phyloP scores from a whole-genome alignment of 1,284 basidiomycete species.

The Marasmius fiardii region DNA sequence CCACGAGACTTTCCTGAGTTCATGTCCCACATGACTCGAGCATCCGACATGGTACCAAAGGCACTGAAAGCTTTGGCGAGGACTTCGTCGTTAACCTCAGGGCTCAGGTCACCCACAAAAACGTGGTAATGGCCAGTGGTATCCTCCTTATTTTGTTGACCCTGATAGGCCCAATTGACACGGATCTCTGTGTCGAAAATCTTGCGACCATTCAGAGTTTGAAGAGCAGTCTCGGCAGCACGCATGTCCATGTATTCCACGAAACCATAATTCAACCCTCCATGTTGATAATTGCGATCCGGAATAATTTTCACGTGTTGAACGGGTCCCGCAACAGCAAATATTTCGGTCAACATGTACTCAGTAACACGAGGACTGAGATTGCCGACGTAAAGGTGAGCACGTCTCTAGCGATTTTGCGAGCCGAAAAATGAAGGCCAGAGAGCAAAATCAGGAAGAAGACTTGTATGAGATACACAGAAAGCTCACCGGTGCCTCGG shows the following conservation, averaged over 20 bases:
- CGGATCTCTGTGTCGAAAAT: slow-evolving; percentile 98
- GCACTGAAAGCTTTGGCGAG: slow-evolving; percentile 93
- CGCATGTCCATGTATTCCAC: slow-evolving; percentile 98
- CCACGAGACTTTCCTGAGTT: slow-evolving; percentile 97
- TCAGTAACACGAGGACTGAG: slow-evolving; percentile 90
- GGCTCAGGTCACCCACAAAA: slow-evolving; percentile 96
- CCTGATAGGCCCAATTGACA: slow-evolving; percentile 98
- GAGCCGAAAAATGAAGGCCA: slow-evolving; percentile 19
- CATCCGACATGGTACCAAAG: slow-evolving; percentile 94
- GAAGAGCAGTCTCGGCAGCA: slow-evolving; percentile 93
- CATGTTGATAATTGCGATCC: slow-evolving; percentile 96
- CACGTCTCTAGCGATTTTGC: slow-evolving; percentile 66
- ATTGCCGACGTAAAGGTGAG: slow-evolving; percentile 97
- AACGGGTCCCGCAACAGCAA: slow-evolving; percentile 92
- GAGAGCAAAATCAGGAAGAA: slow-evolving; percentile 28
- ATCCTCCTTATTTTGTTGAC: slow-evolving; percentile 94
- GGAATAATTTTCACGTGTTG: slow-evolving; percentile 99
- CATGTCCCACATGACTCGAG: slow-evolving; percentile 99
- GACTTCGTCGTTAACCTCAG: slow-evolving; percentile 98
- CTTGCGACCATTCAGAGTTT: slow-evolving; percentile 96
- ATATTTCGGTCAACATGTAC: slow-evolving; percentile 95
- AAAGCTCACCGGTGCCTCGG: slow-evolving; percentile 71
- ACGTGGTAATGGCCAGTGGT: slow-evolving; percentile 95
- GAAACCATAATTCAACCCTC: slow-evolving; percentile 97
- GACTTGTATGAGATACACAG: slow-evolving; percentile 7